Evolutionary conservation across 2,329 filamentous ascomycete species (phyloP).

Genomic region (Madurella mycetomatis): DNA sequence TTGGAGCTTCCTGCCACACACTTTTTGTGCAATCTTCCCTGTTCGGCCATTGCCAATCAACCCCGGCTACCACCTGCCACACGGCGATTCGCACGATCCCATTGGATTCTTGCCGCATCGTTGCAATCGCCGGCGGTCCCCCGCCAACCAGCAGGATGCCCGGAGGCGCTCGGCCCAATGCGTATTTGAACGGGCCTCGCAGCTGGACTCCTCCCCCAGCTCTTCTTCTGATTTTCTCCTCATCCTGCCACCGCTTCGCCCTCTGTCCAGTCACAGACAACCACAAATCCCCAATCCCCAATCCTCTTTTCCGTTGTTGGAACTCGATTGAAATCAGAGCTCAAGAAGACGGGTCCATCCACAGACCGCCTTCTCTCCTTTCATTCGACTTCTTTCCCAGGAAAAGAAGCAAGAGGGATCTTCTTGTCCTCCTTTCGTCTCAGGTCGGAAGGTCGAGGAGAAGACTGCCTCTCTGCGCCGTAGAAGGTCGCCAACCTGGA

Average conservation of each 20-base stretch:
- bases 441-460: slow-evolving; percentile 41
- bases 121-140: slow-evolving; percentile 8
- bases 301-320: slow-evolving; percentile 17
- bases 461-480: slow-evolving; percentile 41
- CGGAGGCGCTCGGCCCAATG: slow-evolving; percentile 22
- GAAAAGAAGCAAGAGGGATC: slow-evolving; percentile 43
- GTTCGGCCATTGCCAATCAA: slow-evolving; percentile 15
- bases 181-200: slow-evolving; percentile 29
- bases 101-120: slow-evolving; percentile 21
- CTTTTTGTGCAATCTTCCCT: background rate
- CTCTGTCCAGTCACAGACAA: slow-evolving; percentile 25
- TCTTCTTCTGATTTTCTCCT: slow-evolving; percentile 16
- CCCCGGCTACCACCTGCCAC: slow-evolving; percentile 17
- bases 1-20: slow-evolving; percentile 18
- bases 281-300: slow-evolving; percentile 22
- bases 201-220: slow-evolving; percentile 10
- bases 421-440: slow-evolving; percentile 61
- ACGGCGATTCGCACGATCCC: slow-evolving; percentile 15
- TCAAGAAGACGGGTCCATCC: slow-evolving; percentile 31
- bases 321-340: slow-evolving; percentile 31
- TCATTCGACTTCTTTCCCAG: slow-evolving; percentile 46
- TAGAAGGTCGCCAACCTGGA: slow-evolving; percentile 92
- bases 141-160: slow-evolving; percentile 20
- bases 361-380: slow-evolving; percentile 38
- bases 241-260: slow-evolving; percentile 14